Base-by-base conservation (phyloP, 441 rosid genomes). In the Erodium moschatum region DNA sequence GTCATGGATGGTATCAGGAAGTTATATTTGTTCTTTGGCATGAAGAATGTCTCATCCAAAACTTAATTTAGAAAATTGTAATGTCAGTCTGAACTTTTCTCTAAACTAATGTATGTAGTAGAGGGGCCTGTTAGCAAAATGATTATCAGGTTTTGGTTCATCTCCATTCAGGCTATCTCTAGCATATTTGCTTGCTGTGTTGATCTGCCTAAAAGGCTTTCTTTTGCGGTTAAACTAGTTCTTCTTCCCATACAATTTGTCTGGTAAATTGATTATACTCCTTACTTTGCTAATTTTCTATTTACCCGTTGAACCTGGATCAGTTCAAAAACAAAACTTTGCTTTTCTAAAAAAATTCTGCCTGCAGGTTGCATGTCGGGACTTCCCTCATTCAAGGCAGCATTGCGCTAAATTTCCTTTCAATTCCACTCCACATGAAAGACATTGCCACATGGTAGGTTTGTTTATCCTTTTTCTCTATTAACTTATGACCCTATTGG, bases 331-430 rank as follows among this genome's bases (percentile, higher is more conserved):
- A 44, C 50, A 11, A 38, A 4, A 5, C 44, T 40, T 54, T 38
- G 9, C 67, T 6, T 52, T 61, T 70, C 65, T 74, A 24, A 24
- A 24, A 24, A 24, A 24, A 20, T 72, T 66, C 73, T 78, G 20
- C n/a, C 66, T 80, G 82, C 84, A 92, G 97, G 72, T 92, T 80
- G 97, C 97, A 6, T 92, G 96, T 76, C 79, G 97, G 78, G 98
- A 92, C 77, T 92, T 79, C 54, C 96, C 97, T 72, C 97, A 92
- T 78, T 81, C 94, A 54, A 82, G 98, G 3, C 94, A 92, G 78
- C 82, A 79, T 5, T 92, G 98, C 70, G 91, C 81, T 69, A 82
- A 80, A 67, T 90, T 74, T 73, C 79, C 84, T 15, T 90, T 92
- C 79, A 67, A 73, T 73, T 84, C 87, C 33, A 83, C 86, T 15